These are phyloP conservation scores for Spathaspora sp. DNA, from an alignment of 805 yeast genomes.

Conservation along the genomic window DNA sequence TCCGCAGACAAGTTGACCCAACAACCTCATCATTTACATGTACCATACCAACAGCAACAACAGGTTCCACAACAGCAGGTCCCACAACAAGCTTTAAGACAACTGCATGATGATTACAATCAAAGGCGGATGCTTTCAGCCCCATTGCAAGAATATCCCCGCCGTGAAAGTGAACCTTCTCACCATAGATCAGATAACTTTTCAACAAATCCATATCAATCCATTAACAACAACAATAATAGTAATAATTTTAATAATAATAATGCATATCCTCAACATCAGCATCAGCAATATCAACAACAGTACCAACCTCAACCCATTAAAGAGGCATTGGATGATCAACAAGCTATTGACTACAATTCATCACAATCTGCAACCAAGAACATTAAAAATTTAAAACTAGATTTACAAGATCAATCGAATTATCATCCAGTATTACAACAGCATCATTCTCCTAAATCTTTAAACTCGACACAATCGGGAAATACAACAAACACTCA, in stretches of 20 bases:
- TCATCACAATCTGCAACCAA: neutral
- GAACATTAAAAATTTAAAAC: conserved; percentile 1
- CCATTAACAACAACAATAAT: neutral
- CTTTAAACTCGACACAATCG: neutral
- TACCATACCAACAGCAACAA: neutral
- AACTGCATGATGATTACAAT: neutral
- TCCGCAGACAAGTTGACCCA: neutral
- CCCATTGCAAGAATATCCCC: neutral
- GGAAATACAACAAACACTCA: neutral
- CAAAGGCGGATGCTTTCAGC: neutral
- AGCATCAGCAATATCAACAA: neutral
- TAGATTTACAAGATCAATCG: neutral
- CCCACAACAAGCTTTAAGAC: neutral
- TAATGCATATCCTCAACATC: neutral
- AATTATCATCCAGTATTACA: neutral
- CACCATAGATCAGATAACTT: neutral
- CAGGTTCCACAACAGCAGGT: neutral
- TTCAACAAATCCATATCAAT: neutral
- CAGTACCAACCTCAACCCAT: neutral
- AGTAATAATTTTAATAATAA: neutral
- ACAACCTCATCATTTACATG: neutral
- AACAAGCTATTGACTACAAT: neutral
- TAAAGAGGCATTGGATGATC: neutral
- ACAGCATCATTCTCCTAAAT: neutral
- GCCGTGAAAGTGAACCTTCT: neutral